These are phyloP conservation scores for Globisporangium acanthophoron DNA, from an alignment of 352 stramenopile genomes.

Conservation along the genomic window DNA sequence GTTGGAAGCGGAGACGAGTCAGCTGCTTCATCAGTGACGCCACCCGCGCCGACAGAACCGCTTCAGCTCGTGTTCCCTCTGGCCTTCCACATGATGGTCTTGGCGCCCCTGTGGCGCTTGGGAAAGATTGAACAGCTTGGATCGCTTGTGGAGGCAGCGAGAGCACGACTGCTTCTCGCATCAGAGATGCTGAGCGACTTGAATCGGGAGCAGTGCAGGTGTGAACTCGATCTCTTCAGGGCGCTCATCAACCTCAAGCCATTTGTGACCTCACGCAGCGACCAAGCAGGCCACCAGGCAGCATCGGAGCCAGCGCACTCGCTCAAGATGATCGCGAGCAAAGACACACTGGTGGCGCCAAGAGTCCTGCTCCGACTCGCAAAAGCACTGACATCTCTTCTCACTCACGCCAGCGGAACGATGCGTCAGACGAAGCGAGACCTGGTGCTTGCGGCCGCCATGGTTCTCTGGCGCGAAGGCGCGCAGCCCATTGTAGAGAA, in stretches of 20 bases:
- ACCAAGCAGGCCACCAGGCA: neutral
- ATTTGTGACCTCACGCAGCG: too few species aligned
- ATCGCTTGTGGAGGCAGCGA: constrained; percentile 19
- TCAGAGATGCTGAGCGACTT: constrained; percentile 1
- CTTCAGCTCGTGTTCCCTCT: constrained; percentile 20
- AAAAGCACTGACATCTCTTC: constrained; percentile 21
- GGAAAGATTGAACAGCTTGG: constrained; percentile 12
- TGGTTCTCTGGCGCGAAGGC: constrained; percentile 39
- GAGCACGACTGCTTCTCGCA: neutral
- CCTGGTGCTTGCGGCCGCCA: constrained; percentile 22
- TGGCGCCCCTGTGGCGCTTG: constrained; percentile 25
- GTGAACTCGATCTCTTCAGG: constrained; percentile 26
- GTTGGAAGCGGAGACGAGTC: neutral
- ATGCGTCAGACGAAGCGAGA: constrained; percentile 26
- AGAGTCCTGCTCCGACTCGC: constrained; percentile 5
- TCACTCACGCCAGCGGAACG: constrained; percentile 15
- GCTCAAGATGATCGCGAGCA: constrained; percentile 1
- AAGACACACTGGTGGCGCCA: neutral
- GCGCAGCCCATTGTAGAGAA: constrained; percentile 22
- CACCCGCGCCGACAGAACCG: neutral
- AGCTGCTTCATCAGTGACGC: neutral
- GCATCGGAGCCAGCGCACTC: neutral
- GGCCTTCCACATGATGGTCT: constrained; percentile 24
- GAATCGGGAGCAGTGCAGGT: constrained; percentile 6
- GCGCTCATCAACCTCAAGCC: constrained; percentile 10